These are phyloP conservation scores for Suhomyces wounanorum DNA, from an alignment of 1,139 yeast genomes.

Conservation along the genomic window DNA sequence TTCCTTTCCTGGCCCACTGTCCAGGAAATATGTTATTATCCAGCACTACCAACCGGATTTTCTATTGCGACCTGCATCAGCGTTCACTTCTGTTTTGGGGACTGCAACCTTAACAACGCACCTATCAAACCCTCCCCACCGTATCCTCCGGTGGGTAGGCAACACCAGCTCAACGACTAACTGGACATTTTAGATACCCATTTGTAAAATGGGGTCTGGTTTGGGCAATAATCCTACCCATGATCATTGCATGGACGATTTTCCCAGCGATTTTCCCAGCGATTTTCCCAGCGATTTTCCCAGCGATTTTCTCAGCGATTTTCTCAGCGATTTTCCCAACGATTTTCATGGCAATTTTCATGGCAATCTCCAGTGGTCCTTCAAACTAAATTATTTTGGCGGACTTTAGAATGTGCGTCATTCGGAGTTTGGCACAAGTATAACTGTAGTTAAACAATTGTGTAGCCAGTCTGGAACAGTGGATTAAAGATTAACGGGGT, in stretches of 20 bases:
- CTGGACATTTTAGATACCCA: too few relatives aligned
- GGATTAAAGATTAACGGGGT: background rate
- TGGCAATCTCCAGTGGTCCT: background rate
- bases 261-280: too few relatives aligned
- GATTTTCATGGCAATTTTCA: background rate
- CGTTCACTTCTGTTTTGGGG: background rate
- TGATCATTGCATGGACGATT: too few relatives aligned
- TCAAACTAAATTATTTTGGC: background rate
- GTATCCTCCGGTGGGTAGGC: too few relatives aligned
- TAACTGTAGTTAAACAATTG: background rate
- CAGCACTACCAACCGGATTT: background rate
- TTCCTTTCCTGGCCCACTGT: too few relatives aligned
- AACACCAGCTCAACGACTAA: too few relatives aligned
- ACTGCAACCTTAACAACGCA: background rate
- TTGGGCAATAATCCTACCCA: too few relatives aligned
- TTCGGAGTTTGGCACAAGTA: background rate
- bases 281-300: too few relatives aligned
- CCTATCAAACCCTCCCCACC: too few relatives aligned
- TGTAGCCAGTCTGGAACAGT: background rate
- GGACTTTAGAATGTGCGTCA: background rate
- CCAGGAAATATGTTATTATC: background rate
- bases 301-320: background rate
- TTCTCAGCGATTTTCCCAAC: background rate
- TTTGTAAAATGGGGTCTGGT: too few relatives aligned
- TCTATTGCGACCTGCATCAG: background rate